phyloP scores from a whole-genome alignment of 2,329 filamentous ascomycete species.

The Aureobasidium uvarum region DNA sequence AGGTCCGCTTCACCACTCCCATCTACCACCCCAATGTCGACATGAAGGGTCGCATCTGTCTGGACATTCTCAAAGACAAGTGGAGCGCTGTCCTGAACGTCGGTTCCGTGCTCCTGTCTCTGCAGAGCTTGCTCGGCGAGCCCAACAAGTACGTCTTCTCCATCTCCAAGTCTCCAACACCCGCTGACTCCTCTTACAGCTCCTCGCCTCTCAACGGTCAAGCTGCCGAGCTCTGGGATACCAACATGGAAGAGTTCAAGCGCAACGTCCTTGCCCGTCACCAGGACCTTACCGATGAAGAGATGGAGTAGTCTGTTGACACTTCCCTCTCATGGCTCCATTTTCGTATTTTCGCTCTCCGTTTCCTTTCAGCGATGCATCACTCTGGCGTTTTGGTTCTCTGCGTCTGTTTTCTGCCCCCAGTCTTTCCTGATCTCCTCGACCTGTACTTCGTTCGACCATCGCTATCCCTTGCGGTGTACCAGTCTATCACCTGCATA shows the following conservation, averaged over 20 bases:
- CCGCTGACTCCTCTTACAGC: constrained; percentile 49
- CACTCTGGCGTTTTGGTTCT: constrained; percentile 2
- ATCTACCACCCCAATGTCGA: constrained; percentile 99
- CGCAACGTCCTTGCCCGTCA: constrained; percentile 64
- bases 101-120: constrained; percentile 83
- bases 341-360: constrained; percentile 13
- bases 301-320: constrained; percentile 30
- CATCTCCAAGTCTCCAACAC: constrained; percentile 40
- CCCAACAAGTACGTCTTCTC: constrained; percentile 79
- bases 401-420: not conserved
- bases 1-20: constrained; percentile 94
- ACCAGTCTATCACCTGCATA: not conserved
- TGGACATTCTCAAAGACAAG: constrained; percentile 98
- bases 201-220: constrained; percentile 93
- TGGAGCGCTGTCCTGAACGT: constrained; percentile 99
- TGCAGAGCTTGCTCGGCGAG: constrained; percentile 93
- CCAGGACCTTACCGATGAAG: constrained; percentile 54
- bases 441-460: not conserved
- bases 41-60: constrained; percentile 92
- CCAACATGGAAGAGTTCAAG: constrained; percentile 82
- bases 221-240: constrained; percentile 94
- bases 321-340: no score
- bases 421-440: not conserved
- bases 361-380: constrained; percentile 17
- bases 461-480: not conserved